Percentiles rank a stretch among this genome's conserved stretches.
phyloP scores from a whole-genome alignment of 768 basidiomycete genomes.

The Serpula lacrymans region DNA sequence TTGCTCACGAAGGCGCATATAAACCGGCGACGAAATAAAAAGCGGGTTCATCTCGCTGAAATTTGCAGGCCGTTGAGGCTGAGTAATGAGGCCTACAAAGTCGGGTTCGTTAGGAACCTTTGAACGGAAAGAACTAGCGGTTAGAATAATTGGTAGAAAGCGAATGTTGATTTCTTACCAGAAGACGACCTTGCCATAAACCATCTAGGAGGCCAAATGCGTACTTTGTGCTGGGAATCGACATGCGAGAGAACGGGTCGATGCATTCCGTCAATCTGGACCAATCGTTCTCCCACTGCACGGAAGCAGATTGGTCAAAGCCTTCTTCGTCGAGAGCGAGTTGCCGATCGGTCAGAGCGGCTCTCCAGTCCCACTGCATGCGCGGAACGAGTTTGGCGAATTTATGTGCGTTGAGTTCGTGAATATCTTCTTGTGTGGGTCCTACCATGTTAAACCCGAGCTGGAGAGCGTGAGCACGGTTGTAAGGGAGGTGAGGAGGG shows the following conservation, averaged over 20 bases:
- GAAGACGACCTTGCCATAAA: constrained; percentile 60
- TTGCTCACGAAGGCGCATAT: constrained; percentile 57
- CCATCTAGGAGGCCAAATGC: constrained; percentile 52
- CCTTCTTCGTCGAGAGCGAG: constrained; percentile 20
- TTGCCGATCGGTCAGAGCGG: constrained; percentile 14
- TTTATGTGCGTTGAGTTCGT: constrained; percentile 48
- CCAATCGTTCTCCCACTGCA: constrained; percentile 56
- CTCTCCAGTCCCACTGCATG: constrained; percentile 17
- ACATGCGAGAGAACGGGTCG: constrained; percentile 28
- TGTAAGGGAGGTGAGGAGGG: constrained; percentile 34
- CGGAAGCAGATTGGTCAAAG: constrained; percentile 33
- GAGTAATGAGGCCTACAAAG: constrained; percentile 17
- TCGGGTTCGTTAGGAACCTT: constrained; percentile 20
- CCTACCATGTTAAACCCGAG: constrained; percentile 24
- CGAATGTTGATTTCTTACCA: constrained; percentile 39
- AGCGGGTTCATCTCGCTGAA: constrained; percentile 33
- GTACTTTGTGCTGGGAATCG: constrained; percentile 36
- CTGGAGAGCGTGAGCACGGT: constrained; percentile 26
- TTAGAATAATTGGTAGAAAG: not conserved
- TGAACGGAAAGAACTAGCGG: no score
- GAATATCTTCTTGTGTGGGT: constrained; percentile 58
- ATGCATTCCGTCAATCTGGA: constrained; percentile 47
- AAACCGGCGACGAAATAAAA: constrained; percentile 49
- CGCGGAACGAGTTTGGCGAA: constrained; percentile 27
- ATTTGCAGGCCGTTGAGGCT: constrained; percentile 17